Base-by-base conservation (phyloP, 1,139 yeast species). In the Suhomyces chickasaworum region DNA sequence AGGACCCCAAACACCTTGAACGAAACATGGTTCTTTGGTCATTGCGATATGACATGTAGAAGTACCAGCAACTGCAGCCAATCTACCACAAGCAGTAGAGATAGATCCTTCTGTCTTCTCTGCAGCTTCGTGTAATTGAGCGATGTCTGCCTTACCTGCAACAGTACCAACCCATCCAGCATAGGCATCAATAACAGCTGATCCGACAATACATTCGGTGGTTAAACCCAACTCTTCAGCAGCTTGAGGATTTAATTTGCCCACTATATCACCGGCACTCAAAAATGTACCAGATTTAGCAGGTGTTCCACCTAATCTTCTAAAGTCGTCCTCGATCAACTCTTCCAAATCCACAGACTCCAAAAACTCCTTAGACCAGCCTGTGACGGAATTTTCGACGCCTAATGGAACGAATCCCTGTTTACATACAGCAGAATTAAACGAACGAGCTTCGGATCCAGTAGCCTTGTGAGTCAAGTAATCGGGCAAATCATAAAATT, bases 141-240 rank as follows among this genome's bases (percentile, higher is more conserved):
- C 80, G 43, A 79, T 69, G 40, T 81, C 83, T 6, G 84, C 82
- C 57, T 84, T 83, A 2, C 95, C 96, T 25, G 97, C 99, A 47
- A 91, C 97, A 0, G 99, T 93, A 47, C 99, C 99, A 48, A 93
- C 82, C 98, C 98, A 93, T 43, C 99, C 99, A 8, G 98, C 96
- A 61, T 93, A 93, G 10, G 98, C 98, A 65, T 93, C 99, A 60
- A 93, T 93, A 31, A 93, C 96, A 57, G 97, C 97, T 1, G 95
- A 84, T 7, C 97, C 97, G 35, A 93, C 98, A 34, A 84, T 81
- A 68, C 95, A 87, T 46, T 78, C 77, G 22, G 86, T 78, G 10
- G 93, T 79, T 53, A 93, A 77, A 3, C 98, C 98, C 60, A 93
- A 75, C 45, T 89, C 90, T 39, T 77, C 78, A n/a, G 97, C 97